A percentile compares a stretch with the other conserved stretches of the same genome.
Conservation (phyloP, 2,329 filamentous ascomycete genomes). For the Hymenoscyphus infarciens region DNA sequence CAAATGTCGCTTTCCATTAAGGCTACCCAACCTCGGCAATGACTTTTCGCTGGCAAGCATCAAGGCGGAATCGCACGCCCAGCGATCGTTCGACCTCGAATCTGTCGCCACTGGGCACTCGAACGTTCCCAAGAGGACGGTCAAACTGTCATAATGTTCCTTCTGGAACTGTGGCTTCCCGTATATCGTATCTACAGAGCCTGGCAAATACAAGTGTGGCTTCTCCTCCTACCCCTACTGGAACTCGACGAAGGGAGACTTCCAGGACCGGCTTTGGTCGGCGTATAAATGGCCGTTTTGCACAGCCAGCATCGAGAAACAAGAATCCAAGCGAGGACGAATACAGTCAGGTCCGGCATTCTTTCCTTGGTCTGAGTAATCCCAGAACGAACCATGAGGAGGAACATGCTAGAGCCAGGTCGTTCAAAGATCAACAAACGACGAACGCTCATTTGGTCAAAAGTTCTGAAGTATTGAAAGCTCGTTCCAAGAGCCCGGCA, state of each 20-base stretch:
- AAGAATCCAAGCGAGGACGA: slow-evolving; percentile 29
- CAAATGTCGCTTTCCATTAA: slow-evolving; percentile 10
- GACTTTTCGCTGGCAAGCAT: slow-evolving; percentile 23
- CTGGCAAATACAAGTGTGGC: slow-evolving; percentile 24
- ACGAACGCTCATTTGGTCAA: neutral
- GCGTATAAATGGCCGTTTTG: slow-evolving; percentile 27
- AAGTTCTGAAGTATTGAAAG: neutral
- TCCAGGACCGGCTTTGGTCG: slow-evolving; percentile 35
- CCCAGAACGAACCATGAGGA: slow-evolving; percentile 28
- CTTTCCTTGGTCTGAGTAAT: slow-evolving; percentile 30
- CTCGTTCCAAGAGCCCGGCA: slow-evolving; percentile 13
- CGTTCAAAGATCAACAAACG: neutral
- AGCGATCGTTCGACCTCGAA: slow-evolving; percentile 11
- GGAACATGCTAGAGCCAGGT: slow-evolving; percentile 21
- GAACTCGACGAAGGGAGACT: slow-evolving; percentile 26
- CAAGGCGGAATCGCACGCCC: slow-evolving; percentile 11
- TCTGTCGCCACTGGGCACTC: slow-evolving; percentile 9
- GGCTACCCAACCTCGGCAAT: slow-evolving; percentile 18
- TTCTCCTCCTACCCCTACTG: slow-evolving; percentile 28
- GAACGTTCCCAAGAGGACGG: slow-evolving; percentile 7
- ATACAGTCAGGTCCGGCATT: slow-evolving; percentile 30
- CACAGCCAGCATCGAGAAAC: slow-evolving; percentile 27
- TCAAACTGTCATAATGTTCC: slow-evolving; percentile 28
- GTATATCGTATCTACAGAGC: slow-evolving; percentile 34
- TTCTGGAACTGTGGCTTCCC: slow-evolving; percentile 37